Conservation (phyloP, 805 yeast species). For the Teunomyces gatunensis region DNA sequence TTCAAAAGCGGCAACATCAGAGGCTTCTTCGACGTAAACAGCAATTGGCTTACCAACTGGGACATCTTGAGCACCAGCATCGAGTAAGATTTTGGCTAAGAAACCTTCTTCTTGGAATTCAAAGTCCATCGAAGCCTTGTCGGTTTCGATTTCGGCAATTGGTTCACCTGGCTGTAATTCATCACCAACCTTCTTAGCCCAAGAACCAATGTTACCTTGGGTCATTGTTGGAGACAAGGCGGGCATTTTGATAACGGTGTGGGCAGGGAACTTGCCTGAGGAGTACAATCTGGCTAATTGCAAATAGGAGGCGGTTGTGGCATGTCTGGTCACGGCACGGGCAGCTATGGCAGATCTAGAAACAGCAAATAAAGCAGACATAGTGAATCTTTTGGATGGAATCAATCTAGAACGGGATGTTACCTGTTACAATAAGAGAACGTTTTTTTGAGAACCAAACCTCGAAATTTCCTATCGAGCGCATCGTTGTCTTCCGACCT, state of each 20-base stretch:
- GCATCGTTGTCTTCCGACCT: constrained; percentile 31
- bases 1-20: constrained; percentile 83
- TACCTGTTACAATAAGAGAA: constrained; percentile 3
- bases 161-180: constrained; percentile 87
- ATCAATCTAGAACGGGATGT: constrained; percentile 2
- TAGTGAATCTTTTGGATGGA: constrained; percentile 4
- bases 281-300: constrained; percentile 42
- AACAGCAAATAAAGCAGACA: constrained; percentile 39
- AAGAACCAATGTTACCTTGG: constrained; percentile 84
- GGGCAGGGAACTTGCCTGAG: constrained; percentile 64
- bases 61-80: constrained; percentile 82
- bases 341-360: constrained; percentile 28
- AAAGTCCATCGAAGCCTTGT: constrained; percentile 96
- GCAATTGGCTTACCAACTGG: constrained; percentile 97
- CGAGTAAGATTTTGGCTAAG: constrained; percentile 82
- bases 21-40: constrained; percentile 86
- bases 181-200: constrained; percentile 92
- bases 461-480: constrained; percentile 9
- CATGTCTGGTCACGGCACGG: constrained; percentile 14
- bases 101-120: constrained; percentile 97
- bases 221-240: constrained; percentile 99
- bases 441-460: constrained; percentile 3
- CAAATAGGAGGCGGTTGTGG: constrained; percentile 18
- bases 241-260: constrained; percentile 93
- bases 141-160: constrained; percentile 96